Base-by-base conservation (phyloP, 345 rosid species). In the Pistacia vera region DNA sequence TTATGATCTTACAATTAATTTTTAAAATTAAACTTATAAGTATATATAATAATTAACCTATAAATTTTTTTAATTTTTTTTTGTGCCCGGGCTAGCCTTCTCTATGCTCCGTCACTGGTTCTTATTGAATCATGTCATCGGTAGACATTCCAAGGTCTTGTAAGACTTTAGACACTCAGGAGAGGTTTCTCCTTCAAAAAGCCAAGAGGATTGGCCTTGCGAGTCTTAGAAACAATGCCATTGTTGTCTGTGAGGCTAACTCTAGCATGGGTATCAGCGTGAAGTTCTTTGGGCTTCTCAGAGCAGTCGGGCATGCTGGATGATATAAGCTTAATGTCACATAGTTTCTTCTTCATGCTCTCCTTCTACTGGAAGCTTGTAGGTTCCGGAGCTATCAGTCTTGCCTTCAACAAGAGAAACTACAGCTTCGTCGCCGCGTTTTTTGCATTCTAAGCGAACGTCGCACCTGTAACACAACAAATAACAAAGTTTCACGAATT, bases 331-430 rank as follows among this genome's bases (percentile, higher is more conserved):
- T 75, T 2, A 30, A 86, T 72, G 81, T 90, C 93, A 68, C 93
- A 88, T n/a, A 89, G n/a, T 44, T 44, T 90, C 97, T 38, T 88
- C 91, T 77, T 86, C 91, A 20, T 84, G 97, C 57, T 92, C 91
- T 28, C 92, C 90, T 9, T 78, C 82, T 17, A 90, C 89, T 16
- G 70, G 70, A 74, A 90, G 78, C 49, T n/a, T n/a, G 86, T 88
- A 92, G 58, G 59, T 77, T n/a, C 94, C 94, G 0, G 36, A 3
- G 3, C 28, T 67, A 65, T 88, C 84, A 1, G 92, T 86, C 66
- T 18, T 72, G 0, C 87, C 92, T 17, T 88, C 90, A 5, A 79
- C 73, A 33, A 78, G 70, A 36, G 75, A 80, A 59, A 86, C 81
- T 1, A 81, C 66, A 56, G 74, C 52, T 18, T 83, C 87, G 61